These are phyloP conservation scores for Tuber indicum DNA, from an alignment of 495 filamentous ascomycete species.

Conservation along the genomic window DNA sequence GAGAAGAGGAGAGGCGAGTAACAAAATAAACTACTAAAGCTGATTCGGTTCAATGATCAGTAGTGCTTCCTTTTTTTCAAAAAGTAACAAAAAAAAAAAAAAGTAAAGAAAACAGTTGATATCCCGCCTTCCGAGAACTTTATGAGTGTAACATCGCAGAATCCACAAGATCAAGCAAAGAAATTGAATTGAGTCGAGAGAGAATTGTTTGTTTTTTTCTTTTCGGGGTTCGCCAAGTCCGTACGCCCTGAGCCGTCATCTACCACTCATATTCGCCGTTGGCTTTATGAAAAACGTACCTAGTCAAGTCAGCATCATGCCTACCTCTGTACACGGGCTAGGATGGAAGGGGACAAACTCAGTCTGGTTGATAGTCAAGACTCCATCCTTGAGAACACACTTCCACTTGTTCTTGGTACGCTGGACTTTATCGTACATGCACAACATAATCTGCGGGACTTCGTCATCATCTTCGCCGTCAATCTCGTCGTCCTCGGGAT, in stretches of 20 bases:
- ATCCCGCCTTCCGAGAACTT: conserved; percentile 5
- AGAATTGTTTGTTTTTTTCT: background rate
- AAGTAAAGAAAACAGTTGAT: conserved; percentile 12
- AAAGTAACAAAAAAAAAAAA: conserved; percentile 1
- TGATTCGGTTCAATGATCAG: conserved; percentile 25
- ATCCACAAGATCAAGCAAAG: conserved; percentile 16
- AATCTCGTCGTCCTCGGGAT: conserved; percentile 75
- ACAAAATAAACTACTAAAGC: background rate
- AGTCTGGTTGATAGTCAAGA: conserved; percentile 80
- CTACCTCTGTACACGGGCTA: background rate
- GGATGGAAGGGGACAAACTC: conserved; percentile 54
- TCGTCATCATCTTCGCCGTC: conserved; percentile 76
- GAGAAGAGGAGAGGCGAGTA: background rate
- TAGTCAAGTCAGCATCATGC: conserved; percentile 43
- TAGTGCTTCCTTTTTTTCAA: conserved; percentile 3
- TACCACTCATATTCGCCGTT: conserved; percentile 98
- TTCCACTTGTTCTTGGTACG: conserved; percentile 99
- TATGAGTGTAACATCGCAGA: background rate
- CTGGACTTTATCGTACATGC: conserved; percentile 99
- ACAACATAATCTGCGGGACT: conserved; percentile 80
- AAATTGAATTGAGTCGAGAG: background rate
- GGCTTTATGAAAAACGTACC: conserved; percentile 95
- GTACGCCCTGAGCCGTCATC: conserved; percentile 16
- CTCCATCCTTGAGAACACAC: conserved; percentile 94
- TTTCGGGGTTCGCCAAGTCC: background rate